Base-by-base conservation (phyloP, 345 rosid genomes). In the Pistacia integerrima region DNA sequence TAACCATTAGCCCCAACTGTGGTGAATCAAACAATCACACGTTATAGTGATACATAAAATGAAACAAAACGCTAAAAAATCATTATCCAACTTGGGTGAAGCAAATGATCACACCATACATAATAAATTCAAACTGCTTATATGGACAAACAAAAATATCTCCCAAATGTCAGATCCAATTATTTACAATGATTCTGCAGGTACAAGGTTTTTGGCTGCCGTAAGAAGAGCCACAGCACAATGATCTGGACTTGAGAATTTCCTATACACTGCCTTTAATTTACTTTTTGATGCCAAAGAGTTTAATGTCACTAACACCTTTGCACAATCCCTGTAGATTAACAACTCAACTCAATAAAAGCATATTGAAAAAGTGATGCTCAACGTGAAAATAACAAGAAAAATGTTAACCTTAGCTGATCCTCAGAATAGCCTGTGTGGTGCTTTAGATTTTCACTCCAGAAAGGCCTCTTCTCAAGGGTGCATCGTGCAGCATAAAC, bases 401-500 rank as follows among this genome's bases (percentile, higher is more conserved):
- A 49, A 75, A 44, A 10, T 44, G 35, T 25, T 79, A 86, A 92
- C 98, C 69, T 84, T 13, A 94, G 75, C 84, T 85, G 84, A 61
- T 87, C 83, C 74, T 88, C 95, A 11, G 84, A 74, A 80, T 89
- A 94, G 54, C 97, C 93, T 0, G 97, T 90, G 78, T 93, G 86
- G 68, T 87, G 89, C 89, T 84, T 78, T 74, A 94, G 74, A 12
- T 92, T 93, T 62, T 88, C 88, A 17, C 82, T 91, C 98, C 98
- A 94, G 60, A 79, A 68, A 3, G 98, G 97, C n/a, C 68, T 77
- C 79, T 80, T 86, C 38, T 79, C 84, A 38, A 94, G 77, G 17
- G 95, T 86, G 80, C 92, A 86, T 36, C 95, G 87, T 13, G 98
- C 97, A n/a, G 92, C 94, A 86, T 90, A 94, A 20, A 94, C 97